phyloP scores from a whole-genome alignment of 352 stramenopile species.

The Achlya hypogyna region DNA sequence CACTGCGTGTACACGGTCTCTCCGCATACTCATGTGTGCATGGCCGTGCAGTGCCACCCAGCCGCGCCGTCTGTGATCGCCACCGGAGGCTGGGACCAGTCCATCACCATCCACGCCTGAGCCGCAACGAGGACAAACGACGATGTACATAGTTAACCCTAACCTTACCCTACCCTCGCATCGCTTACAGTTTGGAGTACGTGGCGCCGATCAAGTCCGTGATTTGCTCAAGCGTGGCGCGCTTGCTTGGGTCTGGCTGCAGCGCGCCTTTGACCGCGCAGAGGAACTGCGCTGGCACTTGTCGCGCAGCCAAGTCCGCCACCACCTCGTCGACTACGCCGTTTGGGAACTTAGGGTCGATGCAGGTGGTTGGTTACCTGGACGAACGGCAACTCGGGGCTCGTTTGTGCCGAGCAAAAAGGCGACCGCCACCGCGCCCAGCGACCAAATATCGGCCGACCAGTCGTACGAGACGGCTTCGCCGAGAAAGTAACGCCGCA shows the following conservation, averaged over 20 bases:
- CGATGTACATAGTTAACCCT: too few relatives aligned
- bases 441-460: conserved; percentile 68
- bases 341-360: background rate
- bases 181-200: conserved; percentile 22
- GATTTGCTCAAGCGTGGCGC: conserved; percentile 35
- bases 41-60: background rate
- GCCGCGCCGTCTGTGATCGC: background rate
- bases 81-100: background rate
- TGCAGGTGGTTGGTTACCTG: conserved; percentile 24
- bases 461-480: conserved; percentile 59
- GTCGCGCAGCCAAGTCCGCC: conserved; percentile 29
- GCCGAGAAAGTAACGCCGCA: conserved; percentile 61
- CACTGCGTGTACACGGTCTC: background rate
- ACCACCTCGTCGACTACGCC: conserved; percentile 49
- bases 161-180: too few relatives aligned
- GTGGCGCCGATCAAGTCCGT: conserved; percentile 23
- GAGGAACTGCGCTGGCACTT: conserved; percentile 28
- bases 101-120: background rate
- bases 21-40: background rate
- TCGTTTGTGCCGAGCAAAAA: conserved; percentile 60
- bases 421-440: conserved; percentile 57
- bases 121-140: too few relatives aligned
- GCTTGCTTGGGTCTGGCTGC: conserved; percentile 29
- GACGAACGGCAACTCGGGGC: conserved; percentile 52
- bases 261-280: conserved; percentile 38